These are phyloP conservation scores for Tuctoria greenei DNA, from an alignment of 176 grass and related monocot species.

Conservation along the genomic window DNA sequence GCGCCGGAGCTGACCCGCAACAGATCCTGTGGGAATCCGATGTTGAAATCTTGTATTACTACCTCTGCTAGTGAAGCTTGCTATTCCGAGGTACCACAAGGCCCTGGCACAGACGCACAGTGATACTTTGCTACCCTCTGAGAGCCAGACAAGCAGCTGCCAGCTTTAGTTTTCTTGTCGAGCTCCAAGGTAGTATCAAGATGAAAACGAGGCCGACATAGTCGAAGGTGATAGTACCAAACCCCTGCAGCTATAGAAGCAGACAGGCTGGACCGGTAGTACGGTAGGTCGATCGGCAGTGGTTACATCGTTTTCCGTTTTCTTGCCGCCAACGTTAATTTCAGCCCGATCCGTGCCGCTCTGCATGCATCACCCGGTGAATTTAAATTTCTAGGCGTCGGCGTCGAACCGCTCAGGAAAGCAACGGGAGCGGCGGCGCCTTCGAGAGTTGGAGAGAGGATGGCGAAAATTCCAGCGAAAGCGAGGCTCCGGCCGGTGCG, in stretches of 20 bases:
- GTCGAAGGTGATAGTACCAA: slow-evolving; percentile 14
- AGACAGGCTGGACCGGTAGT: slow-evolving; percentile 24
- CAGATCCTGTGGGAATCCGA: slow-evolving; percentile 4
- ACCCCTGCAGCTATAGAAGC: slow-evolving; percentile 9
- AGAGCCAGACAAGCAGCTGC: slow-evolving; percentile 24
- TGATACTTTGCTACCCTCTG: slow-evolving; percentile 6
- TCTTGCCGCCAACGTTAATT: slow-evolving; percentile 14
- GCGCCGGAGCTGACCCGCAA: not conserved
- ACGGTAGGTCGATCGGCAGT: slow-evolving; percentile 37
- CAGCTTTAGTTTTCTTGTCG: slow-evolving; percentile 36
- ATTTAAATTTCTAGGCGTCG: not conserved
- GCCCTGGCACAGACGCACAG: not conserved
- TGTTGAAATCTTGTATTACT: not conserved
- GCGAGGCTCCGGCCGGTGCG: not conserved
- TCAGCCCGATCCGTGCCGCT: not conserved
- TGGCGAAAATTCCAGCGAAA: slow-evolving; percentile 30
- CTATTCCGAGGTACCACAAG: not conserved
- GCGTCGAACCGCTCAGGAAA: slow-evolving; percentile 4
- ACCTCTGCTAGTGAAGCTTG: slow-evolving; percentile 6
- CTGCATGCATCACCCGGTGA: not conserved
- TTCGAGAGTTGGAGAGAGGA: not conserved
- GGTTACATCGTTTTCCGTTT: slow-evolving; percentile 19
- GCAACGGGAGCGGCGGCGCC: not conserved
- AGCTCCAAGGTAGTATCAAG: slow-evolving; percentile 5
- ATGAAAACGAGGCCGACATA: slow-evolving; percentile 5